A percentile compares a stretch with the other conserved stretches of the same genome.
Conservation (phyloP, 306 rosid genomes). For the Cicer chorassanicum region DNA sequence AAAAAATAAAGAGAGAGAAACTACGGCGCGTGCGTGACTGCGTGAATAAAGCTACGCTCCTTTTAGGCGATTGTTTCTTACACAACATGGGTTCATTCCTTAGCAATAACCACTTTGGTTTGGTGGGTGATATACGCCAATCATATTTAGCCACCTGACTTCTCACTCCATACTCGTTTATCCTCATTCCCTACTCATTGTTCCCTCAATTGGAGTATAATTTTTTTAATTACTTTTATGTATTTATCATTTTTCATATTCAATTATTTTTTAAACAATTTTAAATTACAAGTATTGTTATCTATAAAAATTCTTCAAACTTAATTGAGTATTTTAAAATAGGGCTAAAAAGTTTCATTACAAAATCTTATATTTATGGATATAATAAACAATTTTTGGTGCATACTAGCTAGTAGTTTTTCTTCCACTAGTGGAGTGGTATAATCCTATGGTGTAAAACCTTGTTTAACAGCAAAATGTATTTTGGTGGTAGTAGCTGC, state of each 20-base stretch:
- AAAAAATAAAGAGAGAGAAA: slow-evolving; percentile 23
- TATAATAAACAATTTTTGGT: no score
- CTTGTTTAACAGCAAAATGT: background rate
- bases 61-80: slow-evolving; percentile 57
- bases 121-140: slow-evolving; percentile 42
- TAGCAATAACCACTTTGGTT: slow-evolving; percentile 51
- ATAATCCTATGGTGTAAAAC: background rate
- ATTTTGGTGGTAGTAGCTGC: background rate
- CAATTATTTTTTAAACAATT: no score
- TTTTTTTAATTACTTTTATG: background rate
- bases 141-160: slow-evolving; percentile 47
- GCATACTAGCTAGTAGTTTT: background rate
- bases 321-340: no score
- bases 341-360: no score
- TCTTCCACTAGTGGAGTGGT: background rate
- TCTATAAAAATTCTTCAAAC: no score
- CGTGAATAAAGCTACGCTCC: slow-evolving; percentile 64
- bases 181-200: background rate
- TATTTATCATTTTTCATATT: no score
- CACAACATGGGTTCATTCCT: slow-evolving; percentile 61
- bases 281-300: no score
- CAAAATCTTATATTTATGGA: no score
- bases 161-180: background rate
- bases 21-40: slow-evolving; percentile 44
- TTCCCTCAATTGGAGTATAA: slow-evolving; percentile 1